Conservation (phyloP, 257 asterid species). For the Rauvolfia tetraphylla region DNA sequence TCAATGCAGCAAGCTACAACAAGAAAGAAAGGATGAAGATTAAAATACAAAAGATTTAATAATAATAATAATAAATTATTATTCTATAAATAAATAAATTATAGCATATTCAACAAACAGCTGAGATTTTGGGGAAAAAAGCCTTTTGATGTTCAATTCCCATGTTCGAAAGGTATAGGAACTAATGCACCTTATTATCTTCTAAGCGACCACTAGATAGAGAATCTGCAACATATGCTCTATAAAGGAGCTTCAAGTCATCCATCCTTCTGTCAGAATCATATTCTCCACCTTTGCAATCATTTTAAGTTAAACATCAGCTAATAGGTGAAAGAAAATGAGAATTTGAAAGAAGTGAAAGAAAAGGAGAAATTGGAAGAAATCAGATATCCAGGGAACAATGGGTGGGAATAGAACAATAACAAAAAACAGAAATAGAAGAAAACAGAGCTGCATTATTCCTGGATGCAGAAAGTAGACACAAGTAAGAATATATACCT, state of each 20-base stretch:
- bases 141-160: background rate
- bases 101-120: background rate
- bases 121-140: background rate
- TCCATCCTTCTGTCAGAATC: constrained; percentile 71
- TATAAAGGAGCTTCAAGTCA: constrained; percentile 81
- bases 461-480: constrained; percentile 6
- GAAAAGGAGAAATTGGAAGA: constrained; percentile 1
- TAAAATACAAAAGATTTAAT: background rate
- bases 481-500: constrained; percentile 40
- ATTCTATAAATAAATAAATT: too few species aligned
- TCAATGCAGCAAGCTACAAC: constrained; percentile 72
- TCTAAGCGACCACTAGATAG: constrained; percentile 81
- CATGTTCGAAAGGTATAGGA: constrained; percentile 3
- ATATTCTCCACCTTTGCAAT: constrained; percentile 70
- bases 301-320: constrained; percentile 20
- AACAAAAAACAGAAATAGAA: constrained; percentile 16
- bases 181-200: constrained; percentile 71
- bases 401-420: constrained; percentile 6
- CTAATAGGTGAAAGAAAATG: constrained; percentile 10
- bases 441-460: constrained; percentile 11
- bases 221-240: constrained; percentile 66
- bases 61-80: too few species aligned
- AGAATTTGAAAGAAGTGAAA: constrained; percentile 8
- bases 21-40: constrained; percentile 25
- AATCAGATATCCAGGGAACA: constrained; percentile 6